Base-by-base conservation (phyloP, 2,329 filamentous ascomycete species). In the Sclerotinia borealis region DNA sequence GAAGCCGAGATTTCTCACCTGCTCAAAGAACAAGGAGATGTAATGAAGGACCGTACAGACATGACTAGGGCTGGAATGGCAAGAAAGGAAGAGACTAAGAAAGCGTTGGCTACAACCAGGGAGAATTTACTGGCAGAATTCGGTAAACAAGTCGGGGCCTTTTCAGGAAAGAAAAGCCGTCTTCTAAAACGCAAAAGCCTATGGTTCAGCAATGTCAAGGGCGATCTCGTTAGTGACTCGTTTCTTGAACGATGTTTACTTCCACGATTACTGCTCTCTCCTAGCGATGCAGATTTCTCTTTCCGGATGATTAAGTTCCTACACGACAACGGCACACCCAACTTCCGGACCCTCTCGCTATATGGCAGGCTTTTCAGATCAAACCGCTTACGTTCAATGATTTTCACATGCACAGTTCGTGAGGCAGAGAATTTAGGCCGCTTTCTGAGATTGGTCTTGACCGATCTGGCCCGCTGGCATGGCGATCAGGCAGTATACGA, bases 381-480 rank as follows among this genome's bases (percentile, higher is more conserved):
- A 64, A 92, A 96, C 72, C 84, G 90, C 63, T 80, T 98, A 22
- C 86, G 90, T 2, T 83, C 88, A 10, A 83, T 97, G 58, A 92
- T 99, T 63, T 97, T 96, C 74, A 87, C 89, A 54, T 96, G 90
- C 74, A 96, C 93, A 0, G 88, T 93, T 29, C 88, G 92, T 62
- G 96, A 99, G 76, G 91, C 92, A 0, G 91, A 96, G 74, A 92
- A 96, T 69, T 79, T 99, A n/a, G 95, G 92, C 15, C 90, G 91
- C 29, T 98, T 99, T 75, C 78, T 99, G 61, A 91, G 89, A 72
- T 87, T 93, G 66, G 80, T 95, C 2, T 79, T 99, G 13, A 85
- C 87, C 65, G 92, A 97, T 68, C 81, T 99, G 22, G 83, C 87
- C 9, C 80, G 82, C 59, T 99, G 96, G 95, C 95, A 98, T 75